Base-by-base conservation (phyloP, 225 moss, liverwort and hornwort genomes). In the Sphagnum tenellum region DNA sequence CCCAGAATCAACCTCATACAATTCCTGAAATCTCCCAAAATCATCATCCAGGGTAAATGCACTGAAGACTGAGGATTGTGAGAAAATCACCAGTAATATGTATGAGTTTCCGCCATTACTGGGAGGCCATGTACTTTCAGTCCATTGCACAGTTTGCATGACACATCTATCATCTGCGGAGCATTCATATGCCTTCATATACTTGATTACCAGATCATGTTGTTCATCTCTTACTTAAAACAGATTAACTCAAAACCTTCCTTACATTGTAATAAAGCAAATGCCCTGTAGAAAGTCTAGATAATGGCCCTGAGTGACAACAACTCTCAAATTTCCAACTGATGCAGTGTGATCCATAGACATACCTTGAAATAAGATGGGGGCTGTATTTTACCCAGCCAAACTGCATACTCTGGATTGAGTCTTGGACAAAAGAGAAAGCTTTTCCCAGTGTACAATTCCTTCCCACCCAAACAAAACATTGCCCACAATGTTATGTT, bases 331-430 rank as follows among this genome's bases (percentile, higher is more conserved):
- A 5, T 9, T 9, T 0, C 7, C 7, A 52, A 9, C 52, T 52
- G 7, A 52, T 52, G 9, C 7, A 9, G 9, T 52, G 52, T 52
- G 6, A 52, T 52, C 12, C 56, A 29, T 29, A 29, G 29, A 29
- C 29, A 29, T 68, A 78, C 82, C 74, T 86, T 78, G 84, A 85
- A 96, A 56, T 51, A 69, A 14, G 84, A 71, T 57, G 92, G 92
- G 13, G 88, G 85, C 52, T 87, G 77, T 52, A 96, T 85, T 59
- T 75, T 68, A 14, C 92, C 96, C 44, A 81, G 72, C 92, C 96
- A 96, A 47, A 96, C 88, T 5, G 85, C 92, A 57, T 96, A 96
- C 64, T 76, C 86, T 44, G 76, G 76, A 67, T 88, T 72, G 55
- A 96, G 69, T 55, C 83, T 74, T 2, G 92, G 88, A 63, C 86